Evolutionary conservation across 345 rosid species (phyloP), one percentile per base, ranked within the genome.

Genomic region (Populus tremula): DNA sequence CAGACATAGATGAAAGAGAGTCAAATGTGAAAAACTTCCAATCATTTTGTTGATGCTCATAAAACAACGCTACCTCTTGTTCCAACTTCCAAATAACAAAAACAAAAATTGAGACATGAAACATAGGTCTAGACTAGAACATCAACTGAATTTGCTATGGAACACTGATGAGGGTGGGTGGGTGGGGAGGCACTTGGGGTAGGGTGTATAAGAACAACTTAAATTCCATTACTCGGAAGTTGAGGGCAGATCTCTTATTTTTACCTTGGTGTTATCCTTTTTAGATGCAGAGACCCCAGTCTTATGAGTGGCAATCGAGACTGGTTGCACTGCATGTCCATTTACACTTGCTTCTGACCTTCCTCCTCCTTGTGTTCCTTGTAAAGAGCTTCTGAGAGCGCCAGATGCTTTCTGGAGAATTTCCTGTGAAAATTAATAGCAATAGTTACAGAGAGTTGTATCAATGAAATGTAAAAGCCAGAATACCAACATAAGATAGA

Each of bases 401-500:
- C 89, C 89, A 45, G 92, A 85, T 68, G 89, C 86, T 84, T 87
- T 93, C 85, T 86, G 82, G 70, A 89, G 83, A 81, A 95, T 71
- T 71, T 88, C 93, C 96, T 90, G 79, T 78, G 65, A 74, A 50
- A 62, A 74, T 61, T 66, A 66, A 77, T 14, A 50, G 39, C 12
- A 70, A 64, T 29, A 17, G 70, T 39, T 29, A 27, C 27, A 80
- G 64, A 35, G 59, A 76, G 65, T 14, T 53, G 50, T 68, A 54
- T 59, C 35, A 2, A 59, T 29, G 43, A 23, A 71, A 63, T 68
- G 23, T 43, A 21, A 43, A 41, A 63, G 6, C n/a, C 68, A 45
- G 20, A 25, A 53, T 50, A 83, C n/a, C 5, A 12, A 29, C 12
- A 71, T n/a, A 47, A 16, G 25, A 27, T 21, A 50, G 67, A 50